Percentiles rank a stretch among this genome's conserved stretches.
phyloP scores from a whole-genome alignment of 768 basidiomycete species.

The Kwoniella bestiolae region DNA sequence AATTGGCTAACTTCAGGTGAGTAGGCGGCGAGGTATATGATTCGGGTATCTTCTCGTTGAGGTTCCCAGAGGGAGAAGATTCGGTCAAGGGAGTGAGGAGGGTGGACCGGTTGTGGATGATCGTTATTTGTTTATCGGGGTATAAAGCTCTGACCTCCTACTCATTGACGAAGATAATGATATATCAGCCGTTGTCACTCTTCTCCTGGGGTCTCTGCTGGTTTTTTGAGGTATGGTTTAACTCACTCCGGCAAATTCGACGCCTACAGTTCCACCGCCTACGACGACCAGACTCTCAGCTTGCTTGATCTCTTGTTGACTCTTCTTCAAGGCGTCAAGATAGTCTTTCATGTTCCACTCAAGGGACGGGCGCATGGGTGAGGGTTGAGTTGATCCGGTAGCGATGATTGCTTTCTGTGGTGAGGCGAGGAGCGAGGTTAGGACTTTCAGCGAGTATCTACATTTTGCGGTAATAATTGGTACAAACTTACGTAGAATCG shows the following conservation, averaged over 20 bases:
- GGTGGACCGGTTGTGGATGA: constrained; percentile 34
- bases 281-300: constrained; percentile 67
- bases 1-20: constrained; percentile 14
- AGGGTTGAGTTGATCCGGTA: constrained; percentile 50
- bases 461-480: too few species aligned
- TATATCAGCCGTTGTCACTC: too few species aligned
- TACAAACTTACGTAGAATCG: constrained; percentile 52
- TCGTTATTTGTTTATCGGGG: constrained; percentile 42
- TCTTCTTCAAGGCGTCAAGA: constrained; percentile 40
- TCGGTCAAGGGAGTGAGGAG: constrained; percentile 32
- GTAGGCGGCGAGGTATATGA: not conserved
- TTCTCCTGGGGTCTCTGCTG: too few species aligned
- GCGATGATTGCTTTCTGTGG: constrained; percentile 39
- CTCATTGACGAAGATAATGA: too few species aligned
- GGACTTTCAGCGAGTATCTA: too few species aligned
- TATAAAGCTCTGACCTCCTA: constrained; percentile 41
- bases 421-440: too few species aligned
- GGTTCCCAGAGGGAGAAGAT: too few species aligned
- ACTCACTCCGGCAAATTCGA: constrained; percentile 57
- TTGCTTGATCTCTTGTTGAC: constrained; percentile 62
- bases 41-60: too few species aligned
- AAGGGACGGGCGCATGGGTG: constrained; percentile 48
- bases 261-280: constrained; percentile 74
- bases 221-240: too few species aligned
- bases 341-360: constrained; percentile 17